These are phyloP conservation scores for Kappamyces sp. DNA, from an alignment of 192 early-diverging fungal species.

Conservation along the genomic window DNA sequence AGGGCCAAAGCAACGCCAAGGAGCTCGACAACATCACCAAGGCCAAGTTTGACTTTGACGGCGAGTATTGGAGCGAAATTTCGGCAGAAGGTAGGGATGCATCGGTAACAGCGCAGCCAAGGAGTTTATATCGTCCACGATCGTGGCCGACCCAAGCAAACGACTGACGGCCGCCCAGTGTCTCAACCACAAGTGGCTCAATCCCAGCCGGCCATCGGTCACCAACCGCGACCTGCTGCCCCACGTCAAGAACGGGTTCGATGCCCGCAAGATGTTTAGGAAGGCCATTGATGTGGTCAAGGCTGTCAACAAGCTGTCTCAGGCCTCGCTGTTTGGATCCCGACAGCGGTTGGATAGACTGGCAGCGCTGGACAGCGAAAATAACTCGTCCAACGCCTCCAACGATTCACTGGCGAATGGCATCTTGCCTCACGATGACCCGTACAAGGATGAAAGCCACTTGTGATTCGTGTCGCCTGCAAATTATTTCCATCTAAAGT, in stretches of 20 bases:
- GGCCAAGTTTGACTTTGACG: conserved; percentile 38
- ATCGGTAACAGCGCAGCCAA: conserved; percentile 47
- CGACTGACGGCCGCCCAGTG: conserved; percentile 79
- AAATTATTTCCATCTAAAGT: too few species aligned
- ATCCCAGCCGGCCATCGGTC: conserved; percentile 28
- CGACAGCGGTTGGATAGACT: too few species aligned
- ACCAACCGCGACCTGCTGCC: conserved; percentile 73
- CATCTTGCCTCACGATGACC: too few species aligned
- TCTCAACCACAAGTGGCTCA: conserved; percentile 80
- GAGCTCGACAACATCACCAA: conserved; percentile 44
- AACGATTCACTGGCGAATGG: too few species aligned
- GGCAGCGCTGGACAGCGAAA: too few species aligned
- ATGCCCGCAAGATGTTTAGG: conserved; percentile 52
- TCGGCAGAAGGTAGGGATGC: conserved; percentile 42
- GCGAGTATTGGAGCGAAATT: conserved; percentile 61
- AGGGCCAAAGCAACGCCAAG: conserved; percentile 25
- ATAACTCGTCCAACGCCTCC: too few species aligned
- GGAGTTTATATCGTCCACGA: conserved; percentile 65
- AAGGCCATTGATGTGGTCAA: conserved; percentile 56
- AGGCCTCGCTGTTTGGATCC: too few species aligned
- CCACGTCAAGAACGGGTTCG: conserved; percentile 72
- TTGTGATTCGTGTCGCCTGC: too few species aligned
- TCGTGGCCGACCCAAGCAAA: conserved; percentile 60
- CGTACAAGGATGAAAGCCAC: too few species aligned
- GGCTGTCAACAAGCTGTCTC: conserved; percentile 38